Evolutionary conservation across 1,284 basidiomycete species (phyloP).

Genomic region (Mycosarcoma mackinlayi): DNA sequence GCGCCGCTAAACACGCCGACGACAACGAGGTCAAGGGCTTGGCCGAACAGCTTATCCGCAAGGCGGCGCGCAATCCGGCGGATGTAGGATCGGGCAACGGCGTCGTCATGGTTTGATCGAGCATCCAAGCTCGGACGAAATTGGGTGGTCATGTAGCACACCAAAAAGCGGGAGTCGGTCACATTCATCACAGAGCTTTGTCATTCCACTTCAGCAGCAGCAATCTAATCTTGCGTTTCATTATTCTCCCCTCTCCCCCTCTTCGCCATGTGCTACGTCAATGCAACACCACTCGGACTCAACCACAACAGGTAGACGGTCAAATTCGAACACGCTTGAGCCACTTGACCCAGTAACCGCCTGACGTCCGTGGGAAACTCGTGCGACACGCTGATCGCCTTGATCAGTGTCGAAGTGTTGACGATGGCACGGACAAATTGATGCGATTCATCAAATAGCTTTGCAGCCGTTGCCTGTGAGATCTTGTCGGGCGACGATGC

Average conservation of each 20-base stretch:
- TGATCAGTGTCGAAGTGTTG: conserved; percentile 59
- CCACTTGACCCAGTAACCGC: conserved; percentile 55
- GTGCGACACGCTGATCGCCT: conserved; percentile 47
- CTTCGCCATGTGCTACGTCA: conserved; percentile 7
- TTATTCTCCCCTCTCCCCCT: background rate
- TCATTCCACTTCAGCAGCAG: background rate
- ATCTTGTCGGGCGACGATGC: conserved; percentile 30
- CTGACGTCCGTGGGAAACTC: conserved; percentile 55
- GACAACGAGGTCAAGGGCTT: conserved; percentile 4
- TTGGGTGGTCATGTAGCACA: too few species aligned
- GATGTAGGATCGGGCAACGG: conserved; percentile 61
- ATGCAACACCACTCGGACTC: conserved; percentile 27
- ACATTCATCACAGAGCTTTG: too few species aligned
- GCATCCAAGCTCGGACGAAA: too few species aligned
- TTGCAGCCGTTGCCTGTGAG: conserved; percentile 21
- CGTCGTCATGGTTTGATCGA: conserved; percentile 63
- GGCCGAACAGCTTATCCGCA: conserved; percentile 33
- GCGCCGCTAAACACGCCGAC: background rate
- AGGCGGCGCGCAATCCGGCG: conserved; percentile 28
- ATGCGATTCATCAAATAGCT: conserved; percentile 57
- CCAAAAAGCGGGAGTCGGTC: too few species aligned
- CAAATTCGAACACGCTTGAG: conserved; percentile 54
- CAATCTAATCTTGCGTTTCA: background rate
- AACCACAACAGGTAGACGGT: conserved; percentile 60
- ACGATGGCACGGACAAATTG: conserved; percentile 59